Base-by-base conservation (phyloP, 257 asterid genomes). In the Solanum ossicruentum region DNA sequence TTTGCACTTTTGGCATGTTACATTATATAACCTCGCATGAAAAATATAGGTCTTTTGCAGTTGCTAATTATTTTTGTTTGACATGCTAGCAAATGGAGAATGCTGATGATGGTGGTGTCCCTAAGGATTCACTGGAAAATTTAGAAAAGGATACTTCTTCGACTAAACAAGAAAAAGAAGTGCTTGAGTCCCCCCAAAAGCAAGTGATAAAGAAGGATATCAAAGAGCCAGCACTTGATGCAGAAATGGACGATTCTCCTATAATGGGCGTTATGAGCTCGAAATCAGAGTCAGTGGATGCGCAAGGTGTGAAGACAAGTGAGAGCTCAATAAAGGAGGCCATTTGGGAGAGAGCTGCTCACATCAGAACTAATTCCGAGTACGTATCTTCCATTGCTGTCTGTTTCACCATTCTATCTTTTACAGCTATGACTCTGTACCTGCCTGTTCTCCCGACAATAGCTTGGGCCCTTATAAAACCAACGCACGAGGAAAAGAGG, bases 221-320 rank as follows among this genome's bases (percentile, higher is more conserved):
- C 43, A 89, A 87, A 84, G 89, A 85, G 78, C 57, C 89, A 41
- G 84, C 88, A 84, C 45, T 79, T 72, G 92, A 89, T 39, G 89
- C 90, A 58, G 85, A 87, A 80, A 85, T 86, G 89, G 98, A 95
- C 81, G 98, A 93, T 88, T 97, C 98, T 78, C 99, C 99, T 84
- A 92, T 95, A 86, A 91, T 93, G 97, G 98, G 98, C 45, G 93
- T 95, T 83, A 84, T 94, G 83, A 86, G 90, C 80, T 84, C 91
- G 43, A 92, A 90, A 84, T 82, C 92, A 80, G 97, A 87, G 80
- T 43, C 39, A n/a, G 91, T 54, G 88, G 90, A 86, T 57, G 72
- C 88, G 85, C 90, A 87, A 87, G 90, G 63, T 83, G 86, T 88
- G 67, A 85, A 88, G 82, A 85, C 87, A 85, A 93, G 89, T 51